These are phyloP conservation scores for Apiotrichum gracile DNA, from an alignment of 1,284 basidiomycete genomes.

Conservation along the genomic window DNA sequence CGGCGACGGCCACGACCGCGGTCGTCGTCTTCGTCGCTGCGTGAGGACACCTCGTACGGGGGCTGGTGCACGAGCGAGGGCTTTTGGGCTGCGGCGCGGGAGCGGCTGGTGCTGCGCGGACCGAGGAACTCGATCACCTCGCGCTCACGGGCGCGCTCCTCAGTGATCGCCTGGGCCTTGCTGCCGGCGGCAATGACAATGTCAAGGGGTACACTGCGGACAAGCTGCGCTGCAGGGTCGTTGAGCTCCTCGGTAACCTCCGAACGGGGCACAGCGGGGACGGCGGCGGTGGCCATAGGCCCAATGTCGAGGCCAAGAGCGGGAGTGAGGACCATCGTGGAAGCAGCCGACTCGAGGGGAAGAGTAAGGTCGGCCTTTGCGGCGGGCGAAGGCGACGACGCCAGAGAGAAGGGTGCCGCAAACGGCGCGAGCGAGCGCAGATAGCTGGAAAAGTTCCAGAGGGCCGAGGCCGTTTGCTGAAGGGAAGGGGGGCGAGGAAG, in stretches of 20 bases:
- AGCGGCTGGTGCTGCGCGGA: constrained; percentile 6
- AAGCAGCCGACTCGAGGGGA: neutral
- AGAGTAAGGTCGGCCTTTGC: neutral
- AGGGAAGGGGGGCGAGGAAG: constrained; percentile 26
- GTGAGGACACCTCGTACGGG: constrained; percentile 22
- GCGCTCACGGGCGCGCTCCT: constrained; percentile 22
- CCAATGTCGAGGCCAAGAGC: neutral
- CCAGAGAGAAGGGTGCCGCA: constrained; percentile 7
- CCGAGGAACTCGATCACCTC: constrained; percentile 19
- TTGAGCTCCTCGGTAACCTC: neutral
- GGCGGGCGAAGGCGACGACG: neutral
- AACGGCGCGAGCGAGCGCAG: constrained; percentile 39
- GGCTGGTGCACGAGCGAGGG: neutral
- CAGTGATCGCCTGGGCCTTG: constrained; percentile 13
- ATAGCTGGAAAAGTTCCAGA: constrained; percentile 38
- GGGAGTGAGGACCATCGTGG: neutral
- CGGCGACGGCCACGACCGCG: constrained; percentile 5
- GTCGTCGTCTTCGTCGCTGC: constrained; percentile 11
- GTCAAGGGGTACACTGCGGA: constrained; percentile 41
- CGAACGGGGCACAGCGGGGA: neutral
- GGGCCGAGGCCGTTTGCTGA: constrained; percentile 25
- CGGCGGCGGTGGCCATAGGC: neutral
- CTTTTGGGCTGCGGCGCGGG: neutral
- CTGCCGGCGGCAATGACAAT: constrained; percentile 28
- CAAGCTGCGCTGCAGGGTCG: constrained; percentile 25